phyloP scores from a whole-genome alignment of 768 basidiomycete species.

The Sporobolomyces phaffii region DNA sequence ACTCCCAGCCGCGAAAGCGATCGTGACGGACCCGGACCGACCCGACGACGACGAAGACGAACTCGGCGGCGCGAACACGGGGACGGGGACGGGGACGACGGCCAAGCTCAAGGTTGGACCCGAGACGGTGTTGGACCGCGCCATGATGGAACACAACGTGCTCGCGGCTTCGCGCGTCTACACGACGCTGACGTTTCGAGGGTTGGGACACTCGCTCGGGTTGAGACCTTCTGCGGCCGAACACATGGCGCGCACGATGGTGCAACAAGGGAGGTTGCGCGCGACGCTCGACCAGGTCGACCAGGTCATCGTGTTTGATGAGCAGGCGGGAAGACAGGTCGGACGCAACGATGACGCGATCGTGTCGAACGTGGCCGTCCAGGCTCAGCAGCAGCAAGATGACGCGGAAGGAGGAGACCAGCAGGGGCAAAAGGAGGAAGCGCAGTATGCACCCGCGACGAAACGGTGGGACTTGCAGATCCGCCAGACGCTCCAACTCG shows the following conservation, averaged over 20 bases:
- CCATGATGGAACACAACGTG: conserved; percentile 98
- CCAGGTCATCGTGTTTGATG: conserved; percentile 89
- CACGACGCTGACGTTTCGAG: conserved; percentile 91
- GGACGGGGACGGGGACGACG: no score
- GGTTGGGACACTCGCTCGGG: conserved; percentile 83
- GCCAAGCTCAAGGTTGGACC: conserved; percentile 78
- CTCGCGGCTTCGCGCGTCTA: conserved; percentile 95
- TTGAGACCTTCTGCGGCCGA: conserved; percentile 88
- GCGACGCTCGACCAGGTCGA: conserved; percentile 96
- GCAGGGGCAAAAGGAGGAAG: conserved; percentile 58
- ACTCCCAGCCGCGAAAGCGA: conserved; percentile 71
- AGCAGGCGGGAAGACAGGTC: conserved; percentile 77
- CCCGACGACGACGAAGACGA: conserved; percentile 40
- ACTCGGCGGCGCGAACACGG: no score
- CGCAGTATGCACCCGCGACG: conserved; percentile 75
- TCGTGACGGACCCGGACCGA: conserved; percentile 57
- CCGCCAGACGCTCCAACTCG: conserved; percentile 32
- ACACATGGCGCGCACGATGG: conserved; percentile 97
- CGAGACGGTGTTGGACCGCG: conserved; percentile 89
- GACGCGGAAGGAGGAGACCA: conserved; percentile 65
- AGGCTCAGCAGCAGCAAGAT: conserved; percentile 33
- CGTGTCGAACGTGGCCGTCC: conserved; percentile 40
- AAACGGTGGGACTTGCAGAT: conserved; percentile 74
- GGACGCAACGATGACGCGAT: conserved; percentile 86
- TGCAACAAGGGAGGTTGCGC: conserved; percentile 81